These are phyloP conservation scores for Magnolia officinalis DNA, from an alignment of 164 flowering plant genomes.

Conservation along the genomic window DNA sequence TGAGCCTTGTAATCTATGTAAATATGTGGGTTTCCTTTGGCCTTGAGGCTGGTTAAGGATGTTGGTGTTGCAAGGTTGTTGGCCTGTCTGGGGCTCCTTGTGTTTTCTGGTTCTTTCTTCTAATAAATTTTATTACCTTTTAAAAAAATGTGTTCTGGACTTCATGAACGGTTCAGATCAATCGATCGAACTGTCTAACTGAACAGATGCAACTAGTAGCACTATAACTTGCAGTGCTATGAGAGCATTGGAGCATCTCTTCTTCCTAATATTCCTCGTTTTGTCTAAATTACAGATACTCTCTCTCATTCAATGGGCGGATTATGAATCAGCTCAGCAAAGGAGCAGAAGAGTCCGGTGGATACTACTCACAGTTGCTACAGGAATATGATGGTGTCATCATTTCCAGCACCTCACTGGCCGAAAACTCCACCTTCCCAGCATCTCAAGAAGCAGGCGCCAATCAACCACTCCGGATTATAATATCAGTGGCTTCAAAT, in stretches of 20 bases:
- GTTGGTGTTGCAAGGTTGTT: background rate
- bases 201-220: too few relatives aligned
- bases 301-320: constrained; percentile 65
- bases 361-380: constrained; percentile 69
- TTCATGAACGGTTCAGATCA: too few relatives aligned
- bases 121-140: too few relatives aligned
- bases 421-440: constrained; percentile 25
- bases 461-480: constrained; percentile 62
- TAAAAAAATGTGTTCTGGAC: too few relatives aligned
- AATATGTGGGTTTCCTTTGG: too few relatives aligned
- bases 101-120: too few relatives aligned
- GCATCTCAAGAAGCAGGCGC: constrained; percentile 66
- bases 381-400: constrained; percentile 76
- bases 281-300: constrained; percentile 43
- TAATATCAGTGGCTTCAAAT: constrained; percentile 34
- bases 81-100: too few relatives aligned
- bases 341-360: constrained; percentile 51
- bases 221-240: too few relatives aligned
- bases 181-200: too few relatives aligned
- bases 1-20: too few relatives aligned
- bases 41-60: too few relatives aligned
- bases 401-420: constrained; percentile 37
- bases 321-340: constrained; percentile 53
- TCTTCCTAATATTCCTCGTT: background rate
- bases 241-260: background rate